Base-by-base conservation (phyloP, 2,329 filamentous ascomycete genomes). In the Fusarium sp. region DNA sequence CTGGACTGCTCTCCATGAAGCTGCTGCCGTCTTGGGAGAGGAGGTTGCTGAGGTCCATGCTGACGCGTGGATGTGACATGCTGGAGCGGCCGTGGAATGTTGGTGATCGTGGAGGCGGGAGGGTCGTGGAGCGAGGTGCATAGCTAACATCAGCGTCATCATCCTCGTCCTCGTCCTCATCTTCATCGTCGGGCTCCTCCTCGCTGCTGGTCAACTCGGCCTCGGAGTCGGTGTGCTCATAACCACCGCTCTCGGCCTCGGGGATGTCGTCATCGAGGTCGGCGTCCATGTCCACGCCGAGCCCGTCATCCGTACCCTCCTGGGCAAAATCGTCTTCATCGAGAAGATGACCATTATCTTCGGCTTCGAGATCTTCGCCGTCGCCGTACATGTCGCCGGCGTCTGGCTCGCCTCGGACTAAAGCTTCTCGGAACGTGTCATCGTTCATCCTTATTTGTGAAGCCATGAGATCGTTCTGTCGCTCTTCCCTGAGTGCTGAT, bases 181-280 rank as follows among this genome's bases (percentile, higher is more conserved):
- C 81, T 13, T 79, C 81, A 10, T 85, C 82, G 6, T 29, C 48
- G 6, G 48, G 24, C 7, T 84, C 84, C 27, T 84, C 83, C 58
- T 84, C 84, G 70, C 86, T 88, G 78, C 86, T 89, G 68, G 83
- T 87, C 61, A 91, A 75, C 61, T 92, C 91, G 10, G 87, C 92
- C 74, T 94, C 93, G 3, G 92, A 93, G 82, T 95, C 93, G 10
- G 93, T 95, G 80, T 95, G 93, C 84, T 95, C 93, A 84, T 94
- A 95, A 76, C 90, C 89, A 29, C 87, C 89, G 78, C 85, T 85
- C 77, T 90, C 89, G 11, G 87, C 91, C 69, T 93, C 91, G 22
- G 92, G 92, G 39, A 94, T 89, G 68, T 93, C 92, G 58, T 91
- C 92, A 80, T 95, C 93, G 45, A 94, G 85, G 79, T 95, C 88